phyloP scores from a whole-genome alignment of 768 basidiomycete species.

The Collybia sp. region DNA sequence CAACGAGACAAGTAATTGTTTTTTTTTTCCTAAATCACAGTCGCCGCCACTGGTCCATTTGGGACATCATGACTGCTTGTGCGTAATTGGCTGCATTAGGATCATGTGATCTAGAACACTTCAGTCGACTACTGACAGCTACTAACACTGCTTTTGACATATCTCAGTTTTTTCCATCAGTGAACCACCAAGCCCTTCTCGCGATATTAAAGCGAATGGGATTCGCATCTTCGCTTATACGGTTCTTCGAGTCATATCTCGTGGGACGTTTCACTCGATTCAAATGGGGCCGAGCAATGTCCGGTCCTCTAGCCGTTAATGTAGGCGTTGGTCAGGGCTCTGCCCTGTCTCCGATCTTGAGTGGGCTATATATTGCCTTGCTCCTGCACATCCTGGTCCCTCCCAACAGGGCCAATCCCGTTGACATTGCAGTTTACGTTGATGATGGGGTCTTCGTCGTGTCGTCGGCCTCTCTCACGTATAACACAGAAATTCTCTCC shows the following conservation, averaged over 20 bases:
- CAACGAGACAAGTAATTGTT: slow-evolving; percentile 4
- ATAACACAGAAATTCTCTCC: not conserved
- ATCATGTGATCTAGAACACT: not conserved
- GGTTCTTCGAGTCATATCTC: not conserved
- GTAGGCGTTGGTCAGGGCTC: slow-evolving; percentile 3
- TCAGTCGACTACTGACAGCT: not conserved
- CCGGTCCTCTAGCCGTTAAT: not conserved
- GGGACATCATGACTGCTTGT: not conserved
- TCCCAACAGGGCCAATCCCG: not conserved
- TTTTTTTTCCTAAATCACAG: slow-evolving; percentile 2
- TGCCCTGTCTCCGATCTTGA: not conserved
- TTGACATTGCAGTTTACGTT: not conserved
- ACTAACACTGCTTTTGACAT: not conserved
- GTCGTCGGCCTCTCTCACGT: not conserved
- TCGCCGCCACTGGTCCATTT: not conserved
- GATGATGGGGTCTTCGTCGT: not conserved
- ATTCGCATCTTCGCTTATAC: not conserved
- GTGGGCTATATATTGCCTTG: not conserved
- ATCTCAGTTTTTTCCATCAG: not conserved
- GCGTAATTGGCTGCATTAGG: not conserved
- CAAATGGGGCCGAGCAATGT: not conserved
- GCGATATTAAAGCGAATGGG: not conserved
- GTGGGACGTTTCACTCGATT: not conserved
- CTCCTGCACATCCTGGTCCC: not conserved
- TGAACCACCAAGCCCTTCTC: not conserved